Evolutionary conservation across 768 basidiomycete genomes (phyloP), one percentile per base, ranked within the genome.

Genomic region (Brasilioporus rufonigricans): DNA sequence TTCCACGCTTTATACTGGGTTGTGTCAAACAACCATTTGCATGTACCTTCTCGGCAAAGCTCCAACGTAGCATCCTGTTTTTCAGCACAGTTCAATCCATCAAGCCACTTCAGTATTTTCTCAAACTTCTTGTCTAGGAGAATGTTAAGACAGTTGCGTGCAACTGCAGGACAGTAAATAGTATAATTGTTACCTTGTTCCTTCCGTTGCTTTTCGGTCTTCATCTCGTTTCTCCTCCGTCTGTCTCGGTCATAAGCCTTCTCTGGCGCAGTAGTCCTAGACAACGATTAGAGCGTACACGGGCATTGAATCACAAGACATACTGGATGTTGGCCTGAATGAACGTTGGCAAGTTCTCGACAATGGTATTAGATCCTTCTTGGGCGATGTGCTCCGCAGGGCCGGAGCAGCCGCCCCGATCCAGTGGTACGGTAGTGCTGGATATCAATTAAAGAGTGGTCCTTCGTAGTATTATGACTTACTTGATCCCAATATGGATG

Each of bases 11-110:
- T 55, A 41, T 55, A 55, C 16, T 52, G 36, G 4, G n/a, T 11
- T 11, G 50, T 52, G 19, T 55, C 24, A 18, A 55, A 35, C 24
- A 55, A 5, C 55, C 55, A 55, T 24, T 27, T 40, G 24, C 55
- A 55, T 1, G 55, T 55, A 26, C 38, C 43, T 9, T 31, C 23
- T 21, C 52, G 55, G 4, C 50, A 44, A 26, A 55, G 44, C 24
- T 4, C 39, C 38, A 52, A 13, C 2, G 31, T 52, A 14, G 11
- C 19, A 19, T 55, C 55, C 6, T 55, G 55, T 6, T 55, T 55
- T 21, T 52, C 49, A 18, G 55, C 44, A 10, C 38, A 53, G 24
- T 43, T 47, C 19, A 53, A 18, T 26, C 45, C 52, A 10, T 53
- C 39, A 2, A 53, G 46, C 52, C 52, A 53, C n/a, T 41, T 33